These are phyloP conservation scores for Colletotrichum chlorophyti DNA, from an alignment of 2,329 filamentous ascomycete species.

Conservation along the genomic window DNA sequence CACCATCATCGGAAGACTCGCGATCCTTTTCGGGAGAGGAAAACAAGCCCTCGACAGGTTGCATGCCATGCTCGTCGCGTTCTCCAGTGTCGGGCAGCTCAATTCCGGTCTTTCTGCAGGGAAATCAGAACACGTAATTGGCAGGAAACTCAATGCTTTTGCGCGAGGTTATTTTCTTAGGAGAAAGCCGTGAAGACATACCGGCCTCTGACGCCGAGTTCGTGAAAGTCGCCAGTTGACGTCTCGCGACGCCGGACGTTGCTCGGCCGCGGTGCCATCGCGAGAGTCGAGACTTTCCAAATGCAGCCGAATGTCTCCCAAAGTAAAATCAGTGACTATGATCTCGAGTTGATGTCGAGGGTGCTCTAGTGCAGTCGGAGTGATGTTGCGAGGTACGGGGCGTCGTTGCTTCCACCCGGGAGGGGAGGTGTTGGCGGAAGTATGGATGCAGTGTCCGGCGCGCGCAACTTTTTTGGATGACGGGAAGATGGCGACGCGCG, in stretches of 20 bases:
- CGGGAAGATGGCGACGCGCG: slow-evolving; percentile 10
- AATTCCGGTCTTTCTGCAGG: slow-evolving; percentile 85
- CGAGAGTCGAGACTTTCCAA: neutral
- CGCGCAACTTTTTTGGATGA: slow-evolving; percentile 21
- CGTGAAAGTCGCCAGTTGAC: slow-evolving; percentile 46
- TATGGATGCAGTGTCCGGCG: slow-evolving; percentile 2
- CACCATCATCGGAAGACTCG: slow-evolving; percentile 34
- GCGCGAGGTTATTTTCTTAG: neutral
- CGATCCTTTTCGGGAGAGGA: slow-evolving; percentile 76
- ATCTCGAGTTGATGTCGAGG: neutral
- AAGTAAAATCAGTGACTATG: neutral
- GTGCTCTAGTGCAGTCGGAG: neutral
- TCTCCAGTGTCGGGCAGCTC: slow-evolving; percentile 78
- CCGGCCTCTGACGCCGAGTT: slow-evolving; percentile 58
- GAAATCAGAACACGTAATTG: neutral
- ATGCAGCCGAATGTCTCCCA: neutral
- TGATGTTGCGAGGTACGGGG: neutral
- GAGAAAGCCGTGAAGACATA: slow-evolving; percentile 35
- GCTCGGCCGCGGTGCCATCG: slow-evolving; percentile 23
- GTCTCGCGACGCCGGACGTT: slow-evolving; percentile 38
- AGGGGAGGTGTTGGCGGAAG: neutral
- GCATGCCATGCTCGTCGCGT: slow-evolving; percentile 91
- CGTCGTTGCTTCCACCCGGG: slow-evolving; percentile 9
- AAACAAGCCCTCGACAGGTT: slow-evolving; percentile 85
- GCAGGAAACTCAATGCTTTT: neutral